Conservation (phyloP, 805 yeast species). For the Spathaspora girioi region DNA sequence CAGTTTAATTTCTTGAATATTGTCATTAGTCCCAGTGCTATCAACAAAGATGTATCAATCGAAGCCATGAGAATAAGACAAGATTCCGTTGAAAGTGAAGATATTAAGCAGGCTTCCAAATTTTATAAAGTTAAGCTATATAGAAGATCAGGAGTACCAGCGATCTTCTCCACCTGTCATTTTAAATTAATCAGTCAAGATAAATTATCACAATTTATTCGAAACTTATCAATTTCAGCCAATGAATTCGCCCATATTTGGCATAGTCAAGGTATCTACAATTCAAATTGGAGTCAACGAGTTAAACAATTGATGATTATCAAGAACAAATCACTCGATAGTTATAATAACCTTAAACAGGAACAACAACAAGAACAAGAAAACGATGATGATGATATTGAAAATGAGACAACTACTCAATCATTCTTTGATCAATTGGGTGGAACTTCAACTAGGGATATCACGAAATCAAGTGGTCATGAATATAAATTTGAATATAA, state of each 20-base stretch:
- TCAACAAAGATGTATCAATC: constrained; percentile 3
- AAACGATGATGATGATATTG: not conserved
- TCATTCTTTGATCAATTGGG: constrained; percentile 19
- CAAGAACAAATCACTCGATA: constrained; percentile 23
- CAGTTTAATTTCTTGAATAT: constrained; percentile 83
- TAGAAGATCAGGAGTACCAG: constrained; percentile 70
- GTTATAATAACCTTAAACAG: constrained; percentile 20
- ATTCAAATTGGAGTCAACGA: constrained; percentile 67
- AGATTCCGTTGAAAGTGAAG: not conserved
- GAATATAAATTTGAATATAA: constrained; percentile 19
- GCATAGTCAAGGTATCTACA: constrained; percentile 44
- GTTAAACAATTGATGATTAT: constrained; percentile 47
- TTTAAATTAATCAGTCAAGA: constrained; percentile 63
- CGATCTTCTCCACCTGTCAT: constrained; percentile 71
- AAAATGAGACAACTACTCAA: constrained; percentile 16
- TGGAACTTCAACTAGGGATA: not conserved
- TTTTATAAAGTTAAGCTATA: constrained; percentile 59
- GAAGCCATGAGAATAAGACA: constrained; percentile 3
- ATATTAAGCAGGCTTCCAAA: not conserved
- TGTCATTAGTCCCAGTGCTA: constrained; percentile 64
- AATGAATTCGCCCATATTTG: constrained; percentile 73
- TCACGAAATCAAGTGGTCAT: not conserved
- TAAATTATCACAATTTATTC: constrained; percentile 58
- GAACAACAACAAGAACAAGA: constrained; percentile 14
- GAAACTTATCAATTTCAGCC: constrained; percentile 64